Conservation (phyloP, 2,329 filamentous ascomycete genomes). For the Diaporthe caulivora region DNA sequence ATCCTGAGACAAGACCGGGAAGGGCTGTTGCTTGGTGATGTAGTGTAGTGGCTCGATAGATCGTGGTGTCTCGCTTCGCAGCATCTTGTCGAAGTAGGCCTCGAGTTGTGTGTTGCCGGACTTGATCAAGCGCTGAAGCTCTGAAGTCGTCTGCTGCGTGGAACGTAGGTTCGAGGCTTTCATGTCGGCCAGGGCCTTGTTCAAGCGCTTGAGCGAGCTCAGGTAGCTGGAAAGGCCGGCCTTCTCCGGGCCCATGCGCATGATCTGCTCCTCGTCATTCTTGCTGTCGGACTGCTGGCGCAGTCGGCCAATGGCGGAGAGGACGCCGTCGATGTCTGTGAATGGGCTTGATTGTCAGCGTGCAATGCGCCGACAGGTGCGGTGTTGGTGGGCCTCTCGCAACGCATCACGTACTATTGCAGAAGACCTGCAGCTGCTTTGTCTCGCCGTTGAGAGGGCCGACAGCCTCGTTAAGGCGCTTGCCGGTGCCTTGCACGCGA, state of each 20-base stretch:
- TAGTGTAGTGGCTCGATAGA: slow-evolving; percentile 91
- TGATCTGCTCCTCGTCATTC: slow-evolving; percentile 90
- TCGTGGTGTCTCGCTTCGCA: slow-evolving; percentile 80
- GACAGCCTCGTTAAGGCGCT: slow-evolving; percentile 91
- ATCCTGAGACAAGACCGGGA: slow-evolving; percentile 83
- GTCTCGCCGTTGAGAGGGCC: slow-evolving; percentile 95
- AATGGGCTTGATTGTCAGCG: slow-evolving; percentile 16
- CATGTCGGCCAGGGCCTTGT: slow-evolving; percentile 85
- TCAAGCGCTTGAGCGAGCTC: slow-evolving; percentile 88
- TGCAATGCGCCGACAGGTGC: not conserved
- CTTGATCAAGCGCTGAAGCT: slow-evolving; percentile 82
- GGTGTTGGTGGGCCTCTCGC: slow-evolving; percentile 5
- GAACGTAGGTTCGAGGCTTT: slow-evolving; percentile 90
- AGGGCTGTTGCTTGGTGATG: slow-evolving; percentile 88
- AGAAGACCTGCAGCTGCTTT: slow-evolving; percentile 87
- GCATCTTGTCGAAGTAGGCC: slow-evolving; percentile 81
- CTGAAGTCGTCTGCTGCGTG: slow-evolving; percentile 88
- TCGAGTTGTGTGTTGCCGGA: slow-evolving; percentile 87
- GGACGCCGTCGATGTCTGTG: slow-evolving; percentile 85
- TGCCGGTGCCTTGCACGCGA: slow-evolving; percentile 87
- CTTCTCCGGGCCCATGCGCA: slow-evolving; percentile 87
- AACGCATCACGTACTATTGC: slow-evolving; percentile 71
- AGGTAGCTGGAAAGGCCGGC: slow-evolving; percentile 88
- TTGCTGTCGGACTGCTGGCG: slow-evolving; percentile 94
- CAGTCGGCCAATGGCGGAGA: slow-evolving; percentile 88